Evolutionary conservation across 352 stramenopile genomes (phyloP).

Genomic region (Phytophthora sansomeana): DNA sequence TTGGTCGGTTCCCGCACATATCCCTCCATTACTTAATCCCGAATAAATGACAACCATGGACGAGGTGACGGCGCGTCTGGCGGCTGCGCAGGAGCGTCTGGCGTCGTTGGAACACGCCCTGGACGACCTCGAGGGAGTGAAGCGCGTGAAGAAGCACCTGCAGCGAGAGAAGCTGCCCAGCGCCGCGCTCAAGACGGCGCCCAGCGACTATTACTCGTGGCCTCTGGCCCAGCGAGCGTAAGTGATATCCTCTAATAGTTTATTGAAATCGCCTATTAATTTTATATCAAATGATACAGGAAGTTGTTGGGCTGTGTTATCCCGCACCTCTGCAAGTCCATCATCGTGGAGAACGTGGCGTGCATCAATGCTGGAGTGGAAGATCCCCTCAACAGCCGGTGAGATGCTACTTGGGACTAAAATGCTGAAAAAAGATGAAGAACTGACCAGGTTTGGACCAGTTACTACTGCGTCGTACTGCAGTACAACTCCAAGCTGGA

Average conservation of each 20-base stretch:
- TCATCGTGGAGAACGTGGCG: slow-evolving; percentile 90
- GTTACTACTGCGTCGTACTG: slow-evolving; percentile 87
- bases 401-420: not conserved
- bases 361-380: slow-evolving; percentile 64
- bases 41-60: slow-evolving; percentile 47
- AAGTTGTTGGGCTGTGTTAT: slow-evolving; percentile 67
- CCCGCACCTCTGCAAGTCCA: slow-evolving; percentile 90
- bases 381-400: slow-evolving; percentile 74
- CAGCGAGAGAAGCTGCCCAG: slow-evolving; percentile 55
- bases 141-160: slow-evolving; percentile 58
- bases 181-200: slow-evolving; percentile 71
- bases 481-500: slow-evolving; percentile 90
- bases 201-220: slow-evolving; percentile 83
- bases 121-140: slow-evolving; percentile 60
- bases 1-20: no score
- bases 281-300: slow-evolving; percentile 28
- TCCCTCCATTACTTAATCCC: no score
- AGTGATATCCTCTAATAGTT: not conserved
- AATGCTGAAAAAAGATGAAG: not conserved
- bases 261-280: not conserved
- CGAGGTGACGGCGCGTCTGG: slow-evolving; percentile 42
- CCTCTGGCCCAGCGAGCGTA: slow-evolving; percentile 69
- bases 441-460: slow-evolving; percentile 17
- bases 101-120: slow-evolving; percentile 51
- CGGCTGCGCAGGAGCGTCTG: slow-evolving; percentile 46